phyloP scores from a whole-genome alignment of 768 basidiomycete genomes.

The Auriscalpium orientale region DNA sequence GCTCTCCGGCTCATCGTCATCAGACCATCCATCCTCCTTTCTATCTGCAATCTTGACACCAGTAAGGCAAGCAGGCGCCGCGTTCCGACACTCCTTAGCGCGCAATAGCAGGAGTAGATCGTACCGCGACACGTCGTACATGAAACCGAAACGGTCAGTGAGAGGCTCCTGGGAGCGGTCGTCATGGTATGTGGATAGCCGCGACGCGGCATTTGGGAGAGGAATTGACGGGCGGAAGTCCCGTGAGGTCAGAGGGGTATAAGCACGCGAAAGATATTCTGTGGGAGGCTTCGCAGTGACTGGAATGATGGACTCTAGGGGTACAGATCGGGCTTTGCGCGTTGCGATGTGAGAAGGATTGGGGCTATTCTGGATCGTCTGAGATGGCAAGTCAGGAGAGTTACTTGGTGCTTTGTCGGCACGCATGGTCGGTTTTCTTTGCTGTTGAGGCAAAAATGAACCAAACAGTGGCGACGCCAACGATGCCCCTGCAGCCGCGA shows the following conservation, averaged over 20 bases:
- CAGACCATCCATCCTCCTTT: slow-evolving; percentile 72
- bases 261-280: slow-evolving; percentile 69
- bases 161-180: slow-evolving; percentile 51
- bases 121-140: slow-evolving; percentile 79
- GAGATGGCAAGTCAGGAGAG: slow-evolving; percentile 3
- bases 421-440: slow-evolving; percentile 31
- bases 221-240: slow-evolving; percentile 72
- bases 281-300: slow-evolving; percentile 75
- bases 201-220: slow-evolving; percentile 48
- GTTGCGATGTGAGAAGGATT: slow-evolving; percentile 17
- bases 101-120: slow-evolving; percentile 71
- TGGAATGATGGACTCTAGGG: slow-evolving; percentile 79
- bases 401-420: slow-evolving; percentile 5
- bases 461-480: slow-evolving; percentile 56
- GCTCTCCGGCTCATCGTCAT: slow-evolving; percentile 45
- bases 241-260: slow-evolving; percentile 63
- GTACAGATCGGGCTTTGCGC: slow-evolving; percentile 40
- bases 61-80: slow-evolving; percentile 78
- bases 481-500: slow-evolving; percentile 27
- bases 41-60: slow-evolving; percentile 85
- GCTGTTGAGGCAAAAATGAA: slow-evolving; percentile 47
- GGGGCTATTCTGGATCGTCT: slow-evolving; percentile 5
- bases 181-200: slow-evolving; percentile 41
- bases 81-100: slow-evolving; percentile 62
- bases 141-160: slow-evolving; percentile 86